These are phyloP conservation scores for Pseudozyma tsukubaensis DNA, from an alignment of 1,284 basidiomycete species.

Conservation along the genomic window DNA sequence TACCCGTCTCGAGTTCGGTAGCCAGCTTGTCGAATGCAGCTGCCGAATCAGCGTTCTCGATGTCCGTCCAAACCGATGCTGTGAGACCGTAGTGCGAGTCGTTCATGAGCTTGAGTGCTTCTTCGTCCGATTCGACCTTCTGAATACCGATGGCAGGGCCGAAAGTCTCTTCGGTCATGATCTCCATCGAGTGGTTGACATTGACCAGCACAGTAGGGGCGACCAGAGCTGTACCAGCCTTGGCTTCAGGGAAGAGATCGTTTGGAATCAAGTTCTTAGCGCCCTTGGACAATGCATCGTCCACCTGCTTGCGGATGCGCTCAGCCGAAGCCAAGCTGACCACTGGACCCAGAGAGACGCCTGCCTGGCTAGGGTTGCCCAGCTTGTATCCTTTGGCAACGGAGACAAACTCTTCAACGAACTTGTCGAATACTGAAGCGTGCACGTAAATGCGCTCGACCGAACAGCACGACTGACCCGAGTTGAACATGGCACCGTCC, in stretches of 20 bases:
- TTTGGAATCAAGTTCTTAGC: slow-evolving; percentile 28
- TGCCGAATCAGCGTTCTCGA: slow-evolving; percentile 74
- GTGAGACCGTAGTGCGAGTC: slow-evolving; percentile 95
- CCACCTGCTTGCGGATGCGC: slow-evolving; percentile 84
- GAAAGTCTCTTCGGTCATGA: slow-evolving; percentile 80
- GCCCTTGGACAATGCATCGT: slow-evolving; percentile 74
- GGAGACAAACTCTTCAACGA: slow-evolving; percentile 81
- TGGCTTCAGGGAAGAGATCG: slow-evolving; percentile 75
- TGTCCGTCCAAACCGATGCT: slow-evolving; percentile 89
- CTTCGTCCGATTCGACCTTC: slow-evolving; percentile 84
- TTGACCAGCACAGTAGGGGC: slow-evolving; percentile 88
- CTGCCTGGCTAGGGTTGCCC: slow-evolving; percentile 81
- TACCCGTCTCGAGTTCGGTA: slow-evolving; percentile 84
- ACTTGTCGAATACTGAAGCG: slow-evolving; percentile 81
- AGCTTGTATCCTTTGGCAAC: slow-evolving; percentile 84
- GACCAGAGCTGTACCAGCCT: slow-evolving; percentile 81
- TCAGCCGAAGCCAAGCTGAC: slow-evolving; percentile 85
- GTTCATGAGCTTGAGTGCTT: slow-evolving; percentile 90
- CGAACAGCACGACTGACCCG: slow-evolving; percentile 90
- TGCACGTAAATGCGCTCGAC: slow-evolving; percentile 95
- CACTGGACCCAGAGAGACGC: slow-evolving; percentile 88
- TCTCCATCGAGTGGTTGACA: slow-evolving; percentile 90
- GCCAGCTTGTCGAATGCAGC: slow-evolving; percentile 78
- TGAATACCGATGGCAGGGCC: slow-evolving; percentile 91
- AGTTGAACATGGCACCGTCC: slow-evolving; percentile 96